phyloP scores from a whole-genome alignment of 495 filamentous ascomycete genomes.

The Acidiella bohemica region DNA sequence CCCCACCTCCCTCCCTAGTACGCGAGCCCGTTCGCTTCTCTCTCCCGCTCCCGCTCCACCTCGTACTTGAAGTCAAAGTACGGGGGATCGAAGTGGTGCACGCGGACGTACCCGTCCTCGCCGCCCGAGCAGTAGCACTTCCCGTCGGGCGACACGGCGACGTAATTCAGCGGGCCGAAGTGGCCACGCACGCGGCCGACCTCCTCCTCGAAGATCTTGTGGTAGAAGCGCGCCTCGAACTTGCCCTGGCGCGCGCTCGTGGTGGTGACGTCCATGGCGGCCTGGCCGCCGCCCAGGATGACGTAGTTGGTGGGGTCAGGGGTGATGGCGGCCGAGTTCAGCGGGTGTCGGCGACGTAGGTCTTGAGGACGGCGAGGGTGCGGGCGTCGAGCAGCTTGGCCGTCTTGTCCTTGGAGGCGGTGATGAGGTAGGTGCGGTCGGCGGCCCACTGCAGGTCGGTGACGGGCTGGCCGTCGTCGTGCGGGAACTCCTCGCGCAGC shows the following conservation, averaged over 20 bases:
- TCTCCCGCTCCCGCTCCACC: constrained; percentile 64
- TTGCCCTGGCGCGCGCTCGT: constrained; percentile 88
- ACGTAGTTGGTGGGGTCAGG: constrained; percentile 83
- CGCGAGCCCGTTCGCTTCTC: constrained; percentile 6
- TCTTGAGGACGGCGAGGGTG: constrained; percentile 84
- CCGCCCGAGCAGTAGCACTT: constrained; percentile 86
- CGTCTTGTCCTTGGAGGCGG: constrained; percentile 92
- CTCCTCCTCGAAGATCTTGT: constrained; percentile 98
- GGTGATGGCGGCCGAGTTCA: constrained; percentile 88
- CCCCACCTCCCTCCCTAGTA: background rate
- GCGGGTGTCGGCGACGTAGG: constrained; percentile 82
- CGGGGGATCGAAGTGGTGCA: constrained; percentile 94
- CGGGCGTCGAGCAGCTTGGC: constrained; percentile 75
- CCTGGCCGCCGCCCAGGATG: constrained; percentile 93
- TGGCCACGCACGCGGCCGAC: constrained; percentile 92
- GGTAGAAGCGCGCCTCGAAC: constrained; percentile 97
- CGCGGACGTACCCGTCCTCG: constrained; percentile 96
- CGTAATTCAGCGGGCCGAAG: constrained; percentile 84
- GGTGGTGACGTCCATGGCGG: constrained; percentile 98
- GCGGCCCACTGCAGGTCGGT: constrained; percentile 89
- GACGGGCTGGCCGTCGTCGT: constrained; percentile 29
- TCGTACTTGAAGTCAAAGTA: constrained; percentile 99
- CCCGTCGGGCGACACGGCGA: constrained; percentile 75
- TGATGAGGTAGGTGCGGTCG: constrained; percentile 96
- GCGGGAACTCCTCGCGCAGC: constrained; percentile 10